Evolutionary conservation across 164 flowering plant genomes (phyloP).

Genomic region (Vitis rupestris): DNA sequence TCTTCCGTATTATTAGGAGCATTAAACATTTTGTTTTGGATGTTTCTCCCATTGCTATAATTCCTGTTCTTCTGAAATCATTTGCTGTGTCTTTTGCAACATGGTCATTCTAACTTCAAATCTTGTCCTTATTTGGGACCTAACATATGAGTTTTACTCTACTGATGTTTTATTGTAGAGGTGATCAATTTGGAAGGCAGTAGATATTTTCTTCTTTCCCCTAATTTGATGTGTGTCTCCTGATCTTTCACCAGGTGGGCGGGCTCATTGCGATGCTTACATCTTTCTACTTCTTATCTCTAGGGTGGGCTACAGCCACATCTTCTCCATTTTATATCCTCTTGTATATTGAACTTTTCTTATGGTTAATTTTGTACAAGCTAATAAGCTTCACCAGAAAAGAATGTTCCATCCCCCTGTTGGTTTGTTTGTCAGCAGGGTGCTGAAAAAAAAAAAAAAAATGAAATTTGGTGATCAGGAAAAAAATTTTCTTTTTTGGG

Average conservation of each 20-base stretch:
- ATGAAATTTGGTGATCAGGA: too few relatives aligned
- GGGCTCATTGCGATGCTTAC: slow-evolving; percentile 90
- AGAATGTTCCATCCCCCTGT: too few relatives aligned
- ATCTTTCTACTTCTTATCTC: slow-evolving; percentile 81
- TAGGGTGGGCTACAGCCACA: slow-evolving; percentile 87
- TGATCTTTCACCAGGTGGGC: slow-evolving; percentile 54
- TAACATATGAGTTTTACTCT: background rate
- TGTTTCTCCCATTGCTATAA: background rate
- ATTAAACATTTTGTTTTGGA: background rate
- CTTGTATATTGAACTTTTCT: slow-evolving; percentile 4
- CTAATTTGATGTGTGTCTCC: slow-evolving; percentile 5
- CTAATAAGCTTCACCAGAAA: background rate
- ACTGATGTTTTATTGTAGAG: background rate
- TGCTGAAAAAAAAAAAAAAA: too few relatives aligned
- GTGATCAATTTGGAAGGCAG: background rate
- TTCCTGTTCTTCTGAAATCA: background rate
- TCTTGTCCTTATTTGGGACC: background rate
- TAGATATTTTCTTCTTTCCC: slow-evolving; percentile 5
- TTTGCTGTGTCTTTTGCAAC: background rate
- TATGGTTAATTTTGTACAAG: background rate
- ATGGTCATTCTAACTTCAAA: background rate
- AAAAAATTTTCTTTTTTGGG: too few relatives aligned
- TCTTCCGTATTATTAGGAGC: background rate
- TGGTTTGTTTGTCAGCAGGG: too few relatives aligned
- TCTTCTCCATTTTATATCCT: slow-evolving; percentile 94